Evolutionary conservation across 257 asterid species (phyloP), one percentile per base, ranked within the genome.

Genomic region (Plantago ovata): DNA sequence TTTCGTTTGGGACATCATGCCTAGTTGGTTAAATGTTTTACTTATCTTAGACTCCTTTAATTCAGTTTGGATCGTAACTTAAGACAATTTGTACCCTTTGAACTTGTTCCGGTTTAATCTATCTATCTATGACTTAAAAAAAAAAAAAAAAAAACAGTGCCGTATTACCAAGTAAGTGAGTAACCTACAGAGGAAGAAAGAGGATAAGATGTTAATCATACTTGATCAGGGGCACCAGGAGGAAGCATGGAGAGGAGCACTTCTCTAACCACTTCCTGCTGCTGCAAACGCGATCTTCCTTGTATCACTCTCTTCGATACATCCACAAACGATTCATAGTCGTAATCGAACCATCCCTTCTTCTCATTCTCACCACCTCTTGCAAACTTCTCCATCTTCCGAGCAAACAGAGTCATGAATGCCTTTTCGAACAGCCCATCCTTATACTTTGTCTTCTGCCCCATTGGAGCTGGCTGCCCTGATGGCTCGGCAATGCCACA

Each of bases 141-240:
- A 28, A 8, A 28, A 28, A 28, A 3, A 28, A 28, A 28, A 28
- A 6, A 28, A 28, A 28, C 49, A n/a, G n/a, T n/a, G n/a, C n/a
- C n/a, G n/a, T n/a, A n/a, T n/a, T n/a, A n/a, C n/a, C n/a, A n/a
- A n/a, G n/a, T n/a, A n/a, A n/a, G n/a, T n/a, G n/a, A n/a, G n/a
- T n/a, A n/a, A n/a, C n/a, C n/a, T n/a, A n/a, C 1, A 12, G 38
- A 6, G 6, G 7, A 61, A 32, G 10, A 13, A 45, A 24, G n/a
- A 15, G 4, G 12, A 8, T 33, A 20, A 38, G 48, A 49, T 0
- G 54, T 1, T 15, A 22, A 4, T 9, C 54, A 18, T 73, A 87
- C 98, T 73, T 91, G 98, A 52, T 85, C 90, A 59, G 98, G 98
- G 45, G 98, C 98, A 20, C 93, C 96, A 7, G 96, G 96, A 70